These are phyloP conservation scores for Phytophthora pistaciae DNA, from an alignment of 352 stramenopile genomes.

Conservation along the genomic window DNA sequence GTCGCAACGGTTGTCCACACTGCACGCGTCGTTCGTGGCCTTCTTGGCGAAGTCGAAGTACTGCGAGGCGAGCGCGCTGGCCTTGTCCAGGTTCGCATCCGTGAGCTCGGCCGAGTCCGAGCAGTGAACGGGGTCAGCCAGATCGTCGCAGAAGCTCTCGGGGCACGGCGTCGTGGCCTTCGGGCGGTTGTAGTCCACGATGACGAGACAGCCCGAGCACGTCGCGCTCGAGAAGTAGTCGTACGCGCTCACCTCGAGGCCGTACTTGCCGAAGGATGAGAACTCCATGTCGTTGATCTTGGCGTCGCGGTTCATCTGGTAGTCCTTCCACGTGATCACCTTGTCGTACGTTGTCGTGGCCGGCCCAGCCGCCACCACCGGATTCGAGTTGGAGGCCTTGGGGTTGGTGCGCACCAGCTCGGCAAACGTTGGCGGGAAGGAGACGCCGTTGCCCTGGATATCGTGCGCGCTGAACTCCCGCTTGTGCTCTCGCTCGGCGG, in stretches of 20 bases:
- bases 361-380: conserved; percentile 9
- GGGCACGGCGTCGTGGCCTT: conserved; percentile 44
- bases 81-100: conserved; percentile 35
- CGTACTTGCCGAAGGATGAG: conserved; percentile 56
- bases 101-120: conserved; percentile 35
- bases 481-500: conserved; percentile 19
- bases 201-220: conserved; percentile 56
- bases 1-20: conserved; percentile 56
- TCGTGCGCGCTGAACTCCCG: conserved; percentile 29
- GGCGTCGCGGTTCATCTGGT: conserved; percentile 41
- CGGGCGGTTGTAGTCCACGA: conserved; percentile 63
- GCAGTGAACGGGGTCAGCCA: conserved; percentile 10
- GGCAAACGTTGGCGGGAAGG: conserved; percentile 16
- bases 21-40: conserved; percentile 65
- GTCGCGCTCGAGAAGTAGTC: conserved; percentile 53
- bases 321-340: conserved; percentile 61
- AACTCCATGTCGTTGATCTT: conserved; percentile 58
- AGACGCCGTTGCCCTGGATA: conserved; percentile 9
- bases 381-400: conserved; percentile 11
- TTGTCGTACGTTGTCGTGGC: conserved; percentile 6
- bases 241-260: conserved; percentile 51
- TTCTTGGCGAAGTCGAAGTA: conserved; percentile 55
- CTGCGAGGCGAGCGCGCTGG: conserved; percentile 25
- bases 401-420: conserved; percentile 18
- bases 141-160: conserved; percentile 41